phyloP scores from a whole-genome alignment of 208 protist genomes.

The Wallacemonas collosoma region DNA sequence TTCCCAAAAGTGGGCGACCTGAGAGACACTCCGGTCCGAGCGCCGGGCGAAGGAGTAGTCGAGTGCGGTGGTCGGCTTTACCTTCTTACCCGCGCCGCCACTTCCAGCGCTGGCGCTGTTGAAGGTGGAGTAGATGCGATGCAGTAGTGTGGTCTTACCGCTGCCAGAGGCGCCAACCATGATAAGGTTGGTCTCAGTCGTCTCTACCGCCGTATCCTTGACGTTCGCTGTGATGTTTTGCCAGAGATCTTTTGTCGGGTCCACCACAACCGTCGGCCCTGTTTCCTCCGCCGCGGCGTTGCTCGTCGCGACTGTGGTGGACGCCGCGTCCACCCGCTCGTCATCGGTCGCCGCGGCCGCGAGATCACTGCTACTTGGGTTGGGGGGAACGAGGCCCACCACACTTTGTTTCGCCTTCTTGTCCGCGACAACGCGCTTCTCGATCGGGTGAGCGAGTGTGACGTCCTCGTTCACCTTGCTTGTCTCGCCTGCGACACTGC shows the following conservation, averaged over 20 bases:
- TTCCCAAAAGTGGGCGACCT: constrained; percentile 92
- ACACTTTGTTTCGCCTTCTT: no score
- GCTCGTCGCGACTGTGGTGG: constrained; percentile 11
- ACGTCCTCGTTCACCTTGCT: background rate
- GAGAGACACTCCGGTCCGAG: constrained; percentile 72
- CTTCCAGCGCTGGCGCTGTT: constrained; percentile 32
- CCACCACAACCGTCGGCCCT: constrained; percentile 50
- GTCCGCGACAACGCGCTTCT: no score
- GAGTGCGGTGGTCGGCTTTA: constrained; percentile 88
- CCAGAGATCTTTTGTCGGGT: constrained; percentile 88
- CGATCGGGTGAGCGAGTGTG: background rate
- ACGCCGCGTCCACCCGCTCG: background rate
- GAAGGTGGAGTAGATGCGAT: constrained; percentile 67
- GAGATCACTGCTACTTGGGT: background rate
- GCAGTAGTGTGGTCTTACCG: constrained; percentile 86
- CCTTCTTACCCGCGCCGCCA: constrained; percentile 32
- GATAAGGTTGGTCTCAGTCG: constrained; percentile 69
- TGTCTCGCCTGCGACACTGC: background rate
- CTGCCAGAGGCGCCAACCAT: constrained; percentile 66
- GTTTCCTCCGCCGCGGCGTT: constrained; percentile 13
- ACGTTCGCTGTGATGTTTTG: constrained; percentile 86
- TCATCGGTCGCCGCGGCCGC: background rate
- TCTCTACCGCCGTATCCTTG: constrained; percentile 57
- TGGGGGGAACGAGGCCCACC: no score
- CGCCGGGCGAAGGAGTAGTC: constrained; percentile 87